Percentiles rank a stretch among this genome's conserved stretches.
These are phyloP conservation scores for Fusarium newnesense DNA, from an alignment of 2,329 filamentous ascomycete genomes.

Conservation along the genomic window DNA sequence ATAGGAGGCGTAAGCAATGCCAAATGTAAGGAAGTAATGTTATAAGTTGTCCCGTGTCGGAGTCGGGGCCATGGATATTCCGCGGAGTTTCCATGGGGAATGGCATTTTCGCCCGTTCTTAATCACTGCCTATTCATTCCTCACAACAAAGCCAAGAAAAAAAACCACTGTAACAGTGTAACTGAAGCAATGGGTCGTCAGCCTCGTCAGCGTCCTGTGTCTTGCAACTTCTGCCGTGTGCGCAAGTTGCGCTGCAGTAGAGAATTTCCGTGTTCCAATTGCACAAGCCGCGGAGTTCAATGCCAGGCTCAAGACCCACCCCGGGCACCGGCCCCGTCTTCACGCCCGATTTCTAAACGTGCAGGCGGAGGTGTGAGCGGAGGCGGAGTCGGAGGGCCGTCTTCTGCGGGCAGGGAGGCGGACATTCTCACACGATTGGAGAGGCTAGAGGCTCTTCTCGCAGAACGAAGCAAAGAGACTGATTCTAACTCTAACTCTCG, in stretches of 20 bases:
- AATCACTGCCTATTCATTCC: conserved; percentile 8
- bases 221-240: conserved; percentile 49
- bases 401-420: conserved; percentile 13
- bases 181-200: conserved; percentile 45
- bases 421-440: conserved; percentile 41
- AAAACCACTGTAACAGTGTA: neutral
- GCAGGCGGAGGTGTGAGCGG: neutral
- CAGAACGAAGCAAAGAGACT: conserved; percentile 25
- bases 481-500: conserved; percentile 5
- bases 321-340: conserved; percentile 21
- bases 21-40: neutral
- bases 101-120: conserved; percentile 15
- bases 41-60: conserved; percentile 12
- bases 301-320: conserved; percentile 45
- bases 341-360: conserved; percentile 21
- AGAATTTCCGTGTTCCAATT: conserved; percentile 51
- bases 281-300: conserved; percentile 48
- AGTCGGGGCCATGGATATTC: conserved; percentile 31
- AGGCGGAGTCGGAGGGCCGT: neutral
- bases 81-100: conserved; percentile 40
- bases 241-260: conserved; percentile 52
- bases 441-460: conserved; percentile 43
- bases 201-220: conserved; percentile 49
- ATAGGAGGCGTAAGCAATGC: conserved; percentile 1
- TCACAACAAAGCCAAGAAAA: conserved; percentile 3